Evolutionary conservation across 2,329 filamentous ascomycete genomes (phyloP).

Genomic region (Huntiella omanensis): DNA sequence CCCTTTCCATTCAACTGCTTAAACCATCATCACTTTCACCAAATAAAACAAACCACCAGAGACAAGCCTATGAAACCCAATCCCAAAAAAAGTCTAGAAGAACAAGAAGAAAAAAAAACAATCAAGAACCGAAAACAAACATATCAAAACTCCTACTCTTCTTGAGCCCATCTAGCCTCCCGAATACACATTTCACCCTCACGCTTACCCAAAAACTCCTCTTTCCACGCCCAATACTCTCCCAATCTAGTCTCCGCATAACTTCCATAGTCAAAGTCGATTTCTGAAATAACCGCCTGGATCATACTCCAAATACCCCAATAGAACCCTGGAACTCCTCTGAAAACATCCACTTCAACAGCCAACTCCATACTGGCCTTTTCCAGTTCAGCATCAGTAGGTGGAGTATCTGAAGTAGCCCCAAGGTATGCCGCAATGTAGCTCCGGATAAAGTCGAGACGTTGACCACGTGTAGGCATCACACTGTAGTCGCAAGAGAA

Average conservation of each 20-base stretch:
- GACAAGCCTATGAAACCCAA: not conserved
- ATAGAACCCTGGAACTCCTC: slow-evolving; percentile 75
- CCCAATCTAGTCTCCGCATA: slow-evolving; percentile 75
- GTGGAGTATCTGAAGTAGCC: slow-evolving; percentile 21
- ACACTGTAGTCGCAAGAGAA: slow-evolving; percentile 84
- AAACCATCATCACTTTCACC: too few relatives aligned
- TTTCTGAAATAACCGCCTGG: slow-evolving; percentile 81
- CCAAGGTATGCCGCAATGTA: slow-evolving; percentile 60
- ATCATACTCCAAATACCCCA: slow-evolving; percentile 95
- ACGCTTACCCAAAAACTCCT: slow-evolving; percentile 47
- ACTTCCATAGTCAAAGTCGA: slow-evolving; percentile 87
- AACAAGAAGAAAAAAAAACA: not conserved
- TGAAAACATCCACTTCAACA: slow-evolving; percentile 67
- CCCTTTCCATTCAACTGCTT: too few relatives aligned
- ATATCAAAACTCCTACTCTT: slow-evolving; percentile 13
- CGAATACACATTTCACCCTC: slow-evolving; percentile 50
- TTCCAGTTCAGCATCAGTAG: slow-evolving; percentile 26
- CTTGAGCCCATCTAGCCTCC: slow-evolving; percentile 61
- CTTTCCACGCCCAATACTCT: slow-evolving; percentile 88
- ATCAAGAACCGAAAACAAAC: not conserved
- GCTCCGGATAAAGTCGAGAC: slow-evolving; percentile 62
- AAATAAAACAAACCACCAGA: not conserved
- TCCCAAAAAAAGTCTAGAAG: not conserved
- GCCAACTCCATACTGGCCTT: slow-evolving; percentile 51
- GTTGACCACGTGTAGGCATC: slow-evolving; percentile 59